phyloP scores from a whole-genome alignment of 345 rosid genomes.

The Eucalyptus dawsonii region DNA sequence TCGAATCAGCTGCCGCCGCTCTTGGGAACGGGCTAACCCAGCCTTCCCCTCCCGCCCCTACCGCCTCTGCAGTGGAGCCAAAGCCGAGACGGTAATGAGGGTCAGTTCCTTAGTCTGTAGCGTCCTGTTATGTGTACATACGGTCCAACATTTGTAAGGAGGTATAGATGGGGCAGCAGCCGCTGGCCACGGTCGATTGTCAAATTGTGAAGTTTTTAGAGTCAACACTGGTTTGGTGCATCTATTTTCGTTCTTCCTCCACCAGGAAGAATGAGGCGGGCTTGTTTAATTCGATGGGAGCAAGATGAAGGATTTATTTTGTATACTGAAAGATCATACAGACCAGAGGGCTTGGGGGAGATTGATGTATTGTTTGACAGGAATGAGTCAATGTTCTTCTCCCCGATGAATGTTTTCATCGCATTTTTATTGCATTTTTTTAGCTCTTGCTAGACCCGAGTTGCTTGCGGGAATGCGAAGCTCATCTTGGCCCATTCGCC shows the following conservation, averaged over 20 bases:
- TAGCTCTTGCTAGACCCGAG: not conserved
- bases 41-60: not conserved
- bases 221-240: not conserved
- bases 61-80: not conserved
- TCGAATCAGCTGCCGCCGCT: conserved; percentile 93
- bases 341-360: not conserved
- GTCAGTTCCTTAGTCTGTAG: not conserved
- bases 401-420: not conserved
- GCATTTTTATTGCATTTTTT: not conserved
- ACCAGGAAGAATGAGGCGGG: not conserved
- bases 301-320: not conserved
- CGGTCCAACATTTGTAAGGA: not conserved
- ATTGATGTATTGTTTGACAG: not conserved
- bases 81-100: not conserved
- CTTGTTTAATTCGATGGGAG: not conserved
- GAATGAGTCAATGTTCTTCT: not conserved
- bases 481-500: not conserved
- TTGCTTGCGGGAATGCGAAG: not conserved
- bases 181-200: not conserved
- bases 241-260: not conserved
- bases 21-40: conserved; percentile 17
- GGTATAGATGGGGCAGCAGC: not conserved
- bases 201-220: not conserved
- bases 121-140: not conserved
- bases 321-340: not conserved